Base-by-base conservation (phyloP, 306 rosid species). In the Ormosia emarginata region DNA sequence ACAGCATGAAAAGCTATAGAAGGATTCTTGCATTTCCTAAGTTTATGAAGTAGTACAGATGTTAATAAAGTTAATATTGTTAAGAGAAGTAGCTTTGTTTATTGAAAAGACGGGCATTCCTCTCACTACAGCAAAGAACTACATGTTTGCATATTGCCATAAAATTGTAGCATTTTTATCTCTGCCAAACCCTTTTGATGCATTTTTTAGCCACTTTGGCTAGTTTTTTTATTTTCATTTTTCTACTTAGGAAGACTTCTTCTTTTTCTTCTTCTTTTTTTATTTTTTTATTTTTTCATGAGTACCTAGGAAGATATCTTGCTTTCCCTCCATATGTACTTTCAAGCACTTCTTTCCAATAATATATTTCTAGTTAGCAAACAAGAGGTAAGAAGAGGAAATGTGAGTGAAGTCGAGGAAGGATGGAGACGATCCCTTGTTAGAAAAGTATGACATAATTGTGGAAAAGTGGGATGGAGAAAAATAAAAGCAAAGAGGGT, bases 401-500 rank as follows among this genome's bases (percentile, higher is more conserved):
- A 55, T 84, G 62, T 40, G 73, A 57, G 55, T 43, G 66, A 52
- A 71, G 64, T 67, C 44, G 71, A 36, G 61, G 75, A 81, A 80
- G 63, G 72, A 74, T 52, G 56, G 73, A 56, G 77, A 30, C 5
- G 3, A 77, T 70, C 77, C 68, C 72, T 64, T 81, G 74, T 77
- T 14, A 49, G 52, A 58, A 65, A 74, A 55, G 69, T 53, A 62
- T 65, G 61, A 44, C 24, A 41, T 44, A 66, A 63, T 15, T 79
- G 66, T 55, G 65, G 64, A 13, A 72, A 56, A 79, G 67, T 39
- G 78, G 78, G 47, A 67, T 12, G 30, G 69, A 36, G 74, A 30
- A 36, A 36, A 58, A 57, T 46, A 24, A 56, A 9, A 33, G 32
- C 24, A 34, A 41, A 61, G 55, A 30, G 61, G 55, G 47, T 15